Evolutionary conservation across 2,329 filamentous ascomycete genomes (phyloP).

Genomic region (Rasamsonia emersonii): DNA sequence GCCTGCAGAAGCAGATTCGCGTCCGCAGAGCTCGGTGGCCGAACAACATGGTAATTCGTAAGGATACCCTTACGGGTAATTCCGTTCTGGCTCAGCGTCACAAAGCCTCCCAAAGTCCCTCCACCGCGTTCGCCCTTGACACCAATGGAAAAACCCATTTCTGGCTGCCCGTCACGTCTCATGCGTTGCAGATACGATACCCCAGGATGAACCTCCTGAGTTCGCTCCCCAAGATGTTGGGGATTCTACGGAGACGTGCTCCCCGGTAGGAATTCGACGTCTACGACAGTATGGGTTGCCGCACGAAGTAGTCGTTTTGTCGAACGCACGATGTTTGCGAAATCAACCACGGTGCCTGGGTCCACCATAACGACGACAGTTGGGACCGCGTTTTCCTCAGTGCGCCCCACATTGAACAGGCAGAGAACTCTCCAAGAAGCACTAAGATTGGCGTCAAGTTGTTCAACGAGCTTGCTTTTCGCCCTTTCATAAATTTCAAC

Average conservation of each 20-base stretch:
- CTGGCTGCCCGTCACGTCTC: conserved; percentile 1
- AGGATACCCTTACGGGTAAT: conserved; percentile 7
- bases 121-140: conserved; percentile 5
- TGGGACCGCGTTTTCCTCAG: not conserved
- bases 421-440: conserved; percentile 4
- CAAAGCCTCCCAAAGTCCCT: conserved; percentile 12
- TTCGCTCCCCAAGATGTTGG: not conserved
- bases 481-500: not conserved
- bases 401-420: conserved; percentile 5
- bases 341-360: not conserved
- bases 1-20: conserved; percentile 2
- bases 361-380: conserved; percentile 8
- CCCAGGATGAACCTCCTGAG: no score
- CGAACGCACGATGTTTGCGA: no score
- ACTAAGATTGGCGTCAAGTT: not conserved
- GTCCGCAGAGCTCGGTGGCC: conserved; percentile 1
- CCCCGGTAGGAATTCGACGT: conserved; percentile 10
- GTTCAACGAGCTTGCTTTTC: not conserved
- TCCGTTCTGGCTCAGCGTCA: conserved; percentile 5
- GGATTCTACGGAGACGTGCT: not conserved
- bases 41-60: conserved; percentile 9
- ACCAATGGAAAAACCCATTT: conserved; percentile 9
- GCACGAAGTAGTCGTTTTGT: no score
- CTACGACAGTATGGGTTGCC: no score
- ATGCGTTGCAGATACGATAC: not conserved